phyloP scores from a whole-genome alignment of 257 asterid genomes.

The Cordia subcordata region DNA sequence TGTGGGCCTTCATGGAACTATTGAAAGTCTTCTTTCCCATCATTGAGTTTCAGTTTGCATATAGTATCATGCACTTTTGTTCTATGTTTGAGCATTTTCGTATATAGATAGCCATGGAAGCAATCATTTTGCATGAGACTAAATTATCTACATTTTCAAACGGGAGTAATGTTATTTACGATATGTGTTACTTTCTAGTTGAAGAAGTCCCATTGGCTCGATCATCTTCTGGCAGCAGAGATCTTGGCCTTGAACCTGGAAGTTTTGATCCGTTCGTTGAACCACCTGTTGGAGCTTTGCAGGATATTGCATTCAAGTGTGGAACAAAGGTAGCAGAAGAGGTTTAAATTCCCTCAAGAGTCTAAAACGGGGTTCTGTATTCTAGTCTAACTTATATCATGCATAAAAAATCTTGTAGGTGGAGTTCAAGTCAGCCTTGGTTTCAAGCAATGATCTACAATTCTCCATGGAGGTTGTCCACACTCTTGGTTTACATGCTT shows the following conservation, averaged over 20 bases:
- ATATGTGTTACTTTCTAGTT: slow-evolving; percentile 31
- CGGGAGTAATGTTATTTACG: too few species aligned
- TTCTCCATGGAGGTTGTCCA: slow-evolving; percentile 64
- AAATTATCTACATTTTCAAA: too few species aligned
- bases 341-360: slow-evolving; percentile 50
- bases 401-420: slow-evolving; percentile 49
- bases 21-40: too few species aligned
- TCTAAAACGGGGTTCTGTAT: slow-evolving; percentile 49
- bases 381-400: slow-evolving; percentile 53
- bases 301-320: slow-evolving; percentile 81
- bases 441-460: slow-evolving; percentile 51
- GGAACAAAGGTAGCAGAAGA: slow-evolving; percentile 77
- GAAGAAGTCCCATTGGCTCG: slow-evolving; percentile 53
- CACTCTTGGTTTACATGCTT: not conserved
- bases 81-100: too few species aligned
- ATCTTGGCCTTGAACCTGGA: slow-evolving; percentile 82
- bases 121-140: too few species aligned
- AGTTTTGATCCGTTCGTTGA: slow-evolving; percentile 63
- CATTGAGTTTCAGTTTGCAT: too few species aligned
- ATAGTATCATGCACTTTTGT: too few species aligned
- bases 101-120: too few species aligned
- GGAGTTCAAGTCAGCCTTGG: slow-evolving; percentile 62
- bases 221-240: slow-evolving; percentile 46
- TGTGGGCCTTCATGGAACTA: too few species aligned
- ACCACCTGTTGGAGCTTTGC: slow-evolving; percentile 66